phyloP scores from a whole-genome alignment of 495 filamentous ascomycete genomes.

The Glonium stellatum region DNA sequence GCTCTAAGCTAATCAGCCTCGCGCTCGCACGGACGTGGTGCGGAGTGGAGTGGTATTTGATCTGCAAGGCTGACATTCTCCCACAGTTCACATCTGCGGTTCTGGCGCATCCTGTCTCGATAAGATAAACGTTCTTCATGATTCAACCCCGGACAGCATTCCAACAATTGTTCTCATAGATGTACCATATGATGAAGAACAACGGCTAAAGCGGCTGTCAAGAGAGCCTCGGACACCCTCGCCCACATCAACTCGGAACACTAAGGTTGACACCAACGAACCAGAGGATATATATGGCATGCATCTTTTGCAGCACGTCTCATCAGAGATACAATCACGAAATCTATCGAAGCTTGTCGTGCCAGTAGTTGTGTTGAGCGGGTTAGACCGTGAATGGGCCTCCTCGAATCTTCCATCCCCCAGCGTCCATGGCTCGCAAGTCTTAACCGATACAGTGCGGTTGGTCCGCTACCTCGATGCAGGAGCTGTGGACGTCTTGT shows the following conservation, averaged over 20 bases:
- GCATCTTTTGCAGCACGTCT: conserved; percentile 30
- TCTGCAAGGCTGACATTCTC: neutral
- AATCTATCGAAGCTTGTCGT: conserved; percentile 30
- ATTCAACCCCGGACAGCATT: conserved; percentile 11
- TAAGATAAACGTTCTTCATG: conserved; percentile 28
- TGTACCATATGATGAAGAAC: conserved; percentile 35
- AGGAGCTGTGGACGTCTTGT: conserved; percentile 78
- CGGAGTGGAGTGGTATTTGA: too few relatives aligned
- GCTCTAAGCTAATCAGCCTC: neutral
- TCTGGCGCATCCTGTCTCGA: conserved; percentile 26
- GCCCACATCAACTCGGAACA: conserved; percentile 16
- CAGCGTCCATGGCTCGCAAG: conserved; percentile 26
- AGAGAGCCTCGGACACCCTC: conserved; percentile 30
- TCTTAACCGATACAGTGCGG: conserved; percentile 41
- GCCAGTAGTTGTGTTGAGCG: conserved; percentile 31
- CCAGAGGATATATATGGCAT: conserved; percentile 32
- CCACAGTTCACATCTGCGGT: conserved; percentile 27
- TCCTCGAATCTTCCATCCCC: conserved; percentile 25
- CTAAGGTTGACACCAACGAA: conserved; percentile 14
- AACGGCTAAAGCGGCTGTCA: conserved; percentile 28
- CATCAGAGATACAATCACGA: conserved; percentile 29
- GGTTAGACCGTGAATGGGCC: conserved; percentile 26
- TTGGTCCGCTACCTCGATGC: conserved; percentile 68
- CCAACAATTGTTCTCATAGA: conserved; percentile 32
- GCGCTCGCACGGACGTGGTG: neutral